Base-by-base conservation (phyloP, 1,284 basidiomycete genomes). In the Apiotrichum mycotoxinovorans region DNA sequence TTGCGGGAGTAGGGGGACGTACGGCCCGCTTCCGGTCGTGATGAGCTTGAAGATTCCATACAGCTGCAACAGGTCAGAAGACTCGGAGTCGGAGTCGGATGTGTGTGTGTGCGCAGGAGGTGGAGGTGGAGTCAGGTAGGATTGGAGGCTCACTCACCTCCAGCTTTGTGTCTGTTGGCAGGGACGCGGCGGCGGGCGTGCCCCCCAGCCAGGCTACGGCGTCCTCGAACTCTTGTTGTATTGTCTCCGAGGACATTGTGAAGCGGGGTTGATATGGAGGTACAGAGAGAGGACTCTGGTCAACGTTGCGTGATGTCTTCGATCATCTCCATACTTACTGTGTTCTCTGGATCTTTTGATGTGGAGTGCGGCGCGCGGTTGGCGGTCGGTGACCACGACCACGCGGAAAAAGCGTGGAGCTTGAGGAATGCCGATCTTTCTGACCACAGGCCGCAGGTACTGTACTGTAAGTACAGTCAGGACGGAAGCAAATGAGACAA, bases 11-110 rank as follows among this genome's bases (percentile, higher is more conserved):
- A 26, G 23, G 11, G 14, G 22, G 9, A 65, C 71, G 57, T 48
- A 71, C 68, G 74, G 72, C 27, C 63, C 65, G 1, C 53, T 35
- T 1, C 42, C 52, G 0, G 66, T 80, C 9, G 84, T 88, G 25
- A 89, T 74, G 70, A 80, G 83, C 74, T 94, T 94, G 85, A 84
- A 95, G 56, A 92, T 79, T 41, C 88, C 88, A 75, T 95, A 95
- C 14, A 95, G 79, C 90, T 93, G 78, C 4, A 18, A 18, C 7
- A 48, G n/a, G 42, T 57, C 35, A 62, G 41, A 12, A 43, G 30
- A 52, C 38, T 23, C 4, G 15, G 11, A 18, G 9, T 4, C 15
- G 25, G 12, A 38, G 37, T 8, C 18, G 7, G 30, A 12, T 7
- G 30, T 7, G 30, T n/a, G n/a, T n/a, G n/a, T n/a, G 30, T 7